Conservation (phyloP, 192 early-diverging fungal species). For the Umbelopsis isabellina region DNA sequence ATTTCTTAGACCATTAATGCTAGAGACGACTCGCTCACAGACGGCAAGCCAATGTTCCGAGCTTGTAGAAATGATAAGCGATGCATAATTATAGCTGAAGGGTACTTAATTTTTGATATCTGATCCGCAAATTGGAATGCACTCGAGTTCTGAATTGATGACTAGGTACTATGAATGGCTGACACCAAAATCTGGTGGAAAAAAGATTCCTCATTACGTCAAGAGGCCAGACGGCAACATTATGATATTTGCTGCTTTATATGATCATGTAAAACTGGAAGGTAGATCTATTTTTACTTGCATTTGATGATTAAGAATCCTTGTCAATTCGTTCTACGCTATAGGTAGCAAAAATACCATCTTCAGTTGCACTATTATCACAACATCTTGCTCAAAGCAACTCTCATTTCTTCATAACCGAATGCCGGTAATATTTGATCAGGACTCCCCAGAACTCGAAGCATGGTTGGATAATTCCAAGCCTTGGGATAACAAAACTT, state of each 20-base stretch:
- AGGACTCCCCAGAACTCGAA: conserved; percentile 38
- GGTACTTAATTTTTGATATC: conserved; percentile 29
- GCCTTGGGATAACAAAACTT: conserved; percentile 35
- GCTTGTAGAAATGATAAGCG: conserved; percentile 50
- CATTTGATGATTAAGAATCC: not conserved
- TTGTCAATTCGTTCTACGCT: not conserved
- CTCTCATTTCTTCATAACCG: conserved; percentile 57
- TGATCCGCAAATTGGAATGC: no score
- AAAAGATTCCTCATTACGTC: conserved; percentile 51
- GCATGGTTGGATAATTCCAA: conserved; percentile 51
- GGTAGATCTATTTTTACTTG: conserved; percentile 9
- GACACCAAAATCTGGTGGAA: conserved; percentile 36
- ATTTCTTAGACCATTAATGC: conserved; percentile 55
- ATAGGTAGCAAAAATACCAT: conserved; percentile 27
- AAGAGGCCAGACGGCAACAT: conserved; percentile 48
- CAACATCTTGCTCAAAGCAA: conserved; percentile 46
- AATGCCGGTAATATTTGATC: conserved; percentile 62
- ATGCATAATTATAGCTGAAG: conserved; percentile 59
- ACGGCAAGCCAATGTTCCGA: conserved; percentile 51
- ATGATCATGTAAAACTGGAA: conserved; percentile 44
- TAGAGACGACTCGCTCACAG: conserved; percentile 53
- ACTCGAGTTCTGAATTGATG: not conserved
- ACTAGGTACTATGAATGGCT: conserved; percentile 63
- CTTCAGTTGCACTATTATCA: conserved; percentile 56
- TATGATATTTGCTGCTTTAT: conserved; percentile 56